Evolutionary conservation across 495 filamentous ascomycete genomes (phyloP), one percentile per base, ranked within the genome.

Genomic region (Xylona heveae): DNA sequence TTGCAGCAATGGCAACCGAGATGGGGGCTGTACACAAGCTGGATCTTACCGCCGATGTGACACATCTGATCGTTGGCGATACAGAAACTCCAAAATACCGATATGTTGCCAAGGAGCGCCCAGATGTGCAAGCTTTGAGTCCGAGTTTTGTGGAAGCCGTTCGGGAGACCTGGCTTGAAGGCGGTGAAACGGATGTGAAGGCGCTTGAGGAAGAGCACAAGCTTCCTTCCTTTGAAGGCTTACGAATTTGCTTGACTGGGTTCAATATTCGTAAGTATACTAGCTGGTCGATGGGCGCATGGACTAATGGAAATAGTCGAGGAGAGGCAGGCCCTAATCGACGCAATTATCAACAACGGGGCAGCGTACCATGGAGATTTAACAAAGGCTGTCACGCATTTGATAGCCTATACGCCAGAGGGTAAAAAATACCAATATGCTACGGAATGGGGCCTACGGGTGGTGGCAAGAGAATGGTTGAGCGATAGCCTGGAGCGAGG

Each of bases 31-130:
- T 61, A 36, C 76, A 85, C 57, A 74, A 75, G 36, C 71, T 78
- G 45, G 81, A 95, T 50, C 71, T 97, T n/a, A 95, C 88, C 20
- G 78, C 78, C 28, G 81, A 94, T 48, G 82, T 91, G 37, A 97
- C 88, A 2, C 88, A 97, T 55, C 66, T 97, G 19, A 68, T 97
- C 40, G 78, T 92, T 40, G 88, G 83, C 43, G 73, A 78, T 36
- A 74, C 75, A 35, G 64, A 80, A 41, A 94, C 84, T 0, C 66
- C 74, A 9, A 97, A 97, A 50, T 97, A 97, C 58, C 75, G 72
- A 45, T 93, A 88, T 53, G 85, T 94, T 44, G 88, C 88, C 15
- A 81, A 71, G 38, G 78, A 84, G 47, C 65, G 88, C 19, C 63
- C 71, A 21, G 88, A 97, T 47, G 71, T 97, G 41, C 68, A 65